Evolutionary conservation across 2,329 filamentous ascomycete genomes (phyloP), one percentile per base, ranked within the genome.

Genomic region (Fusarium denticulatum): DNA sequence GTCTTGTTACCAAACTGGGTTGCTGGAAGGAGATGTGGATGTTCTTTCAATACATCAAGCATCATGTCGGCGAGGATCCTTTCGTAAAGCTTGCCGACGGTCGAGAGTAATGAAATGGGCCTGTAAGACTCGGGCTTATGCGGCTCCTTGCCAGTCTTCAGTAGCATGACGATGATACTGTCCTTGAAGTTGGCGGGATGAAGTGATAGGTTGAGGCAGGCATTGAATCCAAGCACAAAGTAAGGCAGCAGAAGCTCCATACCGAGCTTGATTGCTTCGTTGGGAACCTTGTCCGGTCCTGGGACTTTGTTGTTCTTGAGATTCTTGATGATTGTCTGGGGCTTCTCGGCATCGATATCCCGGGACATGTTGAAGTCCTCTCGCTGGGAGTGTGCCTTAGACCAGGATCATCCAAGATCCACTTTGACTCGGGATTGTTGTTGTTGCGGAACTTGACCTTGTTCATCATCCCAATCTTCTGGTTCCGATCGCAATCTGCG

Each of bases 71-170:
- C 45, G 22, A 71, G n/a, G 13, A 69, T 55, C 69, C 53, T 69
- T 43, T 69, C 58, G 9, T 62, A 47, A 10, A 71, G 28, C 60
- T 71, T 71, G 16, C 66, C 61, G 5, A 69, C 18, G 39, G 37
- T 32, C 3, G 61, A 58, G 16, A 71, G 26, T 20, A 71, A 46
- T 5, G 61, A 47, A n/a, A 71, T 67, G 11, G 69, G 61, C 20
- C 69, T 53, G 15, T 53, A 71, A 24, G 45, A 60, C 20, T 67
- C 59, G 18, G 66, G 57, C 15, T 22, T 5, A 2, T 61, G 8
- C 3, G 39, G n/a, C 6, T 39, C 7, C 37, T 60, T 69, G 6
- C 46, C 57, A 5, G 26, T 13, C 30, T 71, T 69, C 6, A 40
- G 52, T 7, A 45, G 10, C 66, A 69, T 50, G 43, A 66, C 32